phyloP scores from a whole-genome alignment of 2,329 filamentous ascomycete species.

The Cladophialophora psammophila region DNA sequence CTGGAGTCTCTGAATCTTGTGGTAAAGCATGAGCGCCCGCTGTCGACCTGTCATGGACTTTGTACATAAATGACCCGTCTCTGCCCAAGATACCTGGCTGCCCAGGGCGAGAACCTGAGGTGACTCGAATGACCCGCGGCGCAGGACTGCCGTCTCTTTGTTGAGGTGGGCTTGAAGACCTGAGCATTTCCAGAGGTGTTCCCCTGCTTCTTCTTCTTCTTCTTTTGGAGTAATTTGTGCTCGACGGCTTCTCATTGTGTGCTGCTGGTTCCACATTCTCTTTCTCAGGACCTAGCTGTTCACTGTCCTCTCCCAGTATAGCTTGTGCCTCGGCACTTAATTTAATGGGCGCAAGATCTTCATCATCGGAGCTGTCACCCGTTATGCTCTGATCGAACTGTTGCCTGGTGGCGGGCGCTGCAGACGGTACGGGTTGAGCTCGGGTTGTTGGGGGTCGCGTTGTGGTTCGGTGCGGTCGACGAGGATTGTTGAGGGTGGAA shows the following conservation, averaged over 20 bases:
- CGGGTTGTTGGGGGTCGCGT: conserved; percentile 29
- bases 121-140: conserved; percentile 51
- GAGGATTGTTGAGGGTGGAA: conserved; percentile 47
- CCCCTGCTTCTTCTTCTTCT: conserved; percentile 22
- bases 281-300: conserved; percentile 54
- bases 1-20: conserved; percentile 55
- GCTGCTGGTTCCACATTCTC: conserved; percentile 32
- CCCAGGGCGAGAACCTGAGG: conserved; percentile 42
- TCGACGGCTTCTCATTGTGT: conserved; percentile 7
- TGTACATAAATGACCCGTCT: conserved; percentile 51
- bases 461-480: conserved; percentile 47
- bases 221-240: conserved; percentile 23
- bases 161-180: conserved; percentile 49
- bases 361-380: conserved; percentile 92
- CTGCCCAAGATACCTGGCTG: conserved; percentile 44
- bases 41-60: conserved; percentile 43
- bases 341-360: conserved; percentile 89
- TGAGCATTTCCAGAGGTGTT: conserved; percentile 41
- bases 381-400: conserved; percentile 43
- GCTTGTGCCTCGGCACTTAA: conserved; percentile 92
- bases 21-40: conserved; percentile 10
- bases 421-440: conserved; percentile 15
- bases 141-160: conserved; percentile 52
- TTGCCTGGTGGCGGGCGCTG: conserved; percentile 3
- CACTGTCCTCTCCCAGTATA: conserved; percentile 69